These are phyloP conservation scores for Persicaria tinctoria DNA, from an alignment of 148 eudicot genomes.

Conservation along the genomic window DNA sequence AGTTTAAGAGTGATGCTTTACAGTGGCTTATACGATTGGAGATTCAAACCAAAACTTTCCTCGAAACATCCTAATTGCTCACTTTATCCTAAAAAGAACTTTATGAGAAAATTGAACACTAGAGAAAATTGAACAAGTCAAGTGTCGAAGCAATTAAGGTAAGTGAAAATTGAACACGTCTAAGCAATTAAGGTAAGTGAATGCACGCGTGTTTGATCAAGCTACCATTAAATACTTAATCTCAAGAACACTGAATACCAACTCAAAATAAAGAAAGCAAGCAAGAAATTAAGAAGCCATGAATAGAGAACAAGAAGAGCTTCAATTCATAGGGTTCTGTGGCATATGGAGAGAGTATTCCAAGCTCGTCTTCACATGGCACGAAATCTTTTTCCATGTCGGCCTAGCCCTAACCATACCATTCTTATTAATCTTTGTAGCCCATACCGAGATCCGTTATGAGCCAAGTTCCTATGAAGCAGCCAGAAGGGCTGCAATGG, in stretches of 20 bases:
- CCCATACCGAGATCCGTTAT: constrained; percentile 5
- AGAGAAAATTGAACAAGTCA: too few relatives aligned
- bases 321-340: constrained; percentile 11
- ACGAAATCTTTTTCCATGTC: constrained; percentile 5
- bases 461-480: background rate
- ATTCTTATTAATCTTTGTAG: constrained; percentile 4
- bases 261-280: background rate
- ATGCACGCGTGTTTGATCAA: background rate
- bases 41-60: too few relatives aligned
- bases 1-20: too few relatives aligned
- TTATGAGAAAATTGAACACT: too few relatives aligned
- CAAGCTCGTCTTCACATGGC: background rate
- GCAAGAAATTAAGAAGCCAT: background rate
- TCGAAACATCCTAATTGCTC: too few relatives aligned
- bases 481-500: background rate
- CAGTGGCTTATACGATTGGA: too few relatives aligned
- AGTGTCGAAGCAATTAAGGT: too few relatives aligned
- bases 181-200: too few relatives aligned
- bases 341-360: constrained; percentile 8
- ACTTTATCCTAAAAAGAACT: too few relatives aligned
- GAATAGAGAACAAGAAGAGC: constrained; percentile 13
- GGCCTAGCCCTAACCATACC: constrained; percentile 2
- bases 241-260: background rate
- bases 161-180: too few relatives aligned
- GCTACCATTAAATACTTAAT: background rate